These are phyloP conservation scores for Jimgerdemannia flammicorona DNA, from an alignment of 192 early-diverging fungal genomes.

Conservation along the genomic window DNA sequence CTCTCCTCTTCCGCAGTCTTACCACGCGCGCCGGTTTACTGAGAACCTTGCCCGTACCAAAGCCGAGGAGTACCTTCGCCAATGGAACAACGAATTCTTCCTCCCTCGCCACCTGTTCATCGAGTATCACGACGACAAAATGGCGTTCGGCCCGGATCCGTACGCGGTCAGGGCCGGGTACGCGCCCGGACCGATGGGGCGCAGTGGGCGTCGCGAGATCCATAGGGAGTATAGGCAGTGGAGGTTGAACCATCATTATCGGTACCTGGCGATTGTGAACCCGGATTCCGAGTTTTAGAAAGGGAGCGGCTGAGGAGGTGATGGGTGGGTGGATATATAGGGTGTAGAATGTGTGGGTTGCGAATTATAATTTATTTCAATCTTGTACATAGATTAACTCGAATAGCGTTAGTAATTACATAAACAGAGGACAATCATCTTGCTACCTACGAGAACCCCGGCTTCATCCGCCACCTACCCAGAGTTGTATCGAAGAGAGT, in stretches of 20 bases:
- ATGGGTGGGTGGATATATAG: not conserved
- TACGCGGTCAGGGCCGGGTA: not conserved
- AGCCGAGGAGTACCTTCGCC: not conserved
- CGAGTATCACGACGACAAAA: not conserved
- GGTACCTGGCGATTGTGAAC: not conserved
- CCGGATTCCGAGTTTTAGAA: not conserved
- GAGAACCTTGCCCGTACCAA: not conserved
- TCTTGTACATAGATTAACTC: too few relatives aligned
- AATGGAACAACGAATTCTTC: not conserved
- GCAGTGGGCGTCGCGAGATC: not conserved
- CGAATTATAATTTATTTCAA: not conserved
- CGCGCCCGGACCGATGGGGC: not conserved
- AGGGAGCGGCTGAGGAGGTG: too few relatives aligned
- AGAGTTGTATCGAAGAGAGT: too few relatives aligned
- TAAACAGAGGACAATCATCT: too few relatives aligned
- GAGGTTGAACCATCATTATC: not conserved
- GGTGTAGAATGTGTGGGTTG: not conserved
- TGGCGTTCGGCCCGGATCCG: not conserved
- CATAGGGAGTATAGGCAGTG: not conserved
- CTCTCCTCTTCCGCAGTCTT: not conserved
- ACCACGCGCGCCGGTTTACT: not conserved
- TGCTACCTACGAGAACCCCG: too few relatives aligned
- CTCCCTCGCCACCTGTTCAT: not conserved
- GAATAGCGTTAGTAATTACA: too few relatives aligned
- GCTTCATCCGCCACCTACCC: too few relatives aligned